Base-by-base conservation (phyloP, 495 filamentous ascomycete genomes). In the Cladorrhinum samala region DNA sequence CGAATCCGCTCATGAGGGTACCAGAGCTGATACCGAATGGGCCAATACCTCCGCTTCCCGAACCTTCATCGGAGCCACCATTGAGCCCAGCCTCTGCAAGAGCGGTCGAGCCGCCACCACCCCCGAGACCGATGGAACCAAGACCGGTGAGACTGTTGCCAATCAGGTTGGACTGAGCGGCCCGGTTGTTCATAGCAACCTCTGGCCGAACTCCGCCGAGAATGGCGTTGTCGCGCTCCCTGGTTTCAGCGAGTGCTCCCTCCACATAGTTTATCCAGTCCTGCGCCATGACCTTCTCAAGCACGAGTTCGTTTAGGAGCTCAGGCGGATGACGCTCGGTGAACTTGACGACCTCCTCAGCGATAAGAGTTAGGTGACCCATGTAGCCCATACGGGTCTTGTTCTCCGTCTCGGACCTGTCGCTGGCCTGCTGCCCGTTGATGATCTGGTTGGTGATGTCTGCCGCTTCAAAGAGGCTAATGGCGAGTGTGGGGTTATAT, bases 331-430 rank as follows among this genome's bases (percentile, higher is more conserved):
- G 89, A 18, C 94, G 84, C 68, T 97, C 92, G 36, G 89, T 92
- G 67, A 97, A 99, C 69, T 97, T 97, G 56, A 96, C 93, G 16
- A 99, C 94, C 66, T 99, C 93, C 67, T 99, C 93, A 13, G 93
- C 94, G 52, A 99, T 95, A 13, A 99, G 80, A 0, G 93, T 99
- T 38, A 99, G 75, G 66, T 99, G 93, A 1, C 93, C 93, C 93
- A 99, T 99, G 70, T 95, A 99, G 14, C 93, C 93, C 62, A 97
- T 83, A 20, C 93, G 85, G 64, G 95, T 96, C 66, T 89, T 92
- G 57, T 79, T 87, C 55, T 84, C 79, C 39, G 73, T 67, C 67
- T 98, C 88, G 1, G 86, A 84, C 58, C 86, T 83, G 60, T 99
- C 94, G 58, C 89, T 95, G 38, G 83, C 78, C 54, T 76, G 78